Evolutionary conservation across 2,329 filamentous ascomycete genomes (phyloP).

Genomic region (Huntiella omanensis): DNA sequence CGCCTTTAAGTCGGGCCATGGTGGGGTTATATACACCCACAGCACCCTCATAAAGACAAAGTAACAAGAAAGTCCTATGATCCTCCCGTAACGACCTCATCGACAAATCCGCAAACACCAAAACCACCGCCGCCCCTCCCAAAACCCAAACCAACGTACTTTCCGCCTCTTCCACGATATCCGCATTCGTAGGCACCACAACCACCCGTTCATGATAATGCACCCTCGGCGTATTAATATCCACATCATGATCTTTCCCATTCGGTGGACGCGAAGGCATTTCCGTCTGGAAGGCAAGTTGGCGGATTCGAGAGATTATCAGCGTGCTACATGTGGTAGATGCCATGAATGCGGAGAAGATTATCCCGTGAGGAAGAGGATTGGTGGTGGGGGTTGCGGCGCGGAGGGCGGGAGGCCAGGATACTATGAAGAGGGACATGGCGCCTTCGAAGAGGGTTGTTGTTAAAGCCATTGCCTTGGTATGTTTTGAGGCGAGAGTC

Average conservation of each 20-base stretch:
- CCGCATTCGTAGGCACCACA: too few relatives aligned
- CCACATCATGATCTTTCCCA: neutral
- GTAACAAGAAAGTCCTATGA: slow-evolving; percentile 30
- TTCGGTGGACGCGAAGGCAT: neutral
- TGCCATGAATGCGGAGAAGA: slow-evolving; percentile 40
- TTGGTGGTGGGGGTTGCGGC: slow-evolving; percentile 8
- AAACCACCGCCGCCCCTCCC: slow-evolving; percentile 13
- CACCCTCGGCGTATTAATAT: neutral
- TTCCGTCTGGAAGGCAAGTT: neutral
- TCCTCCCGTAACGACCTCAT: slow-evolving; percentile 23
- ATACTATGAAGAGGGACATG: slow-evolving; percentile 42
- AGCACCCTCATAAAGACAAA: slow-evolving; percentile 35
- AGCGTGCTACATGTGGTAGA: slow-evolving; percentile 40
- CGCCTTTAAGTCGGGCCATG: slow-evolving; percentile 32
- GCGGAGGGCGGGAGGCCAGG: slow-evolving; percentile 34
- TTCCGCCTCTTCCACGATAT: neutral
- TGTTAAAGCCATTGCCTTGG: slow-evolving; percentile 29
- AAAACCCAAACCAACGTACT: neutral
- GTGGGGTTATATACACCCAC: slow-evolving; percentile 37
- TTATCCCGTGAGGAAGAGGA: slow-evolving; percentile 27
- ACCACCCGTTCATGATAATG: neutral
- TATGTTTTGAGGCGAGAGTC: slow-evolving; percentile 23
- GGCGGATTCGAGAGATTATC: slow-evolving; percentile 20
- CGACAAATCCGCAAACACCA: slow-evolving; percentile 20
- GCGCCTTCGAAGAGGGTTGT: slow-evolving; percentile 39